Conservation (phyloP, 306 rosid species). For the Dicorynia guianensis region DNA sequence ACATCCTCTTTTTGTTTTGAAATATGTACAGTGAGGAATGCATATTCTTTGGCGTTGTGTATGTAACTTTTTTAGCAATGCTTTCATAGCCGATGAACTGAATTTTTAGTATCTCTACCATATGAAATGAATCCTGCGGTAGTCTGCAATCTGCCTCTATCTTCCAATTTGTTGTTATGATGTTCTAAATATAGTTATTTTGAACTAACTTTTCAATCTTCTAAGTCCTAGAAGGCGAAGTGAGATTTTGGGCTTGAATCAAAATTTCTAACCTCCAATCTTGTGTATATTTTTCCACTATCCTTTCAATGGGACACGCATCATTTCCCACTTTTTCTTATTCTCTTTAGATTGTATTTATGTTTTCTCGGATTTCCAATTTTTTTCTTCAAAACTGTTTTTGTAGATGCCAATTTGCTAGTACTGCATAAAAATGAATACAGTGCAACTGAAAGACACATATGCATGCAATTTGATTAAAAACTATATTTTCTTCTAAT, state of each 20-base stretch:
- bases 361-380: not conserved
- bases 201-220: not conserved
- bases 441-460: not conserved
- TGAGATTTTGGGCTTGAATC: slow-evolving; percentile 1
- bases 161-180: not conserved
- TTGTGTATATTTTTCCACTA: not conserved
- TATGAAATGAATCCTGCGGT: slow-evolving; percentile 9
- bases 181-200: not conserved
- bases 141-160: slow-evolving; percentile 1
- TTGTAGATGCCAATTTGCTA: not conserved
- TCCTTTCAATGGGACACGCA: not conserved
- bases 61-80: slow-evolving; percentile 29
- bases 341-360: not conserved
- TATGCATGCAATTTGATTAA: not conserved
- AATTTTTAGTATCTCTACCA: not conserved
- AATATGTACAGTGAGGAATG: not conserved
- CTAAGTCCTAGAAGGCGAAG: not conserved
- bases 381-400: not conserved
- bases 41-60: not conserved
- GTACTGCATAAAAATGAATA: not conserved
- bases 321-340: not conserved
- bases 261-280: not conserved
- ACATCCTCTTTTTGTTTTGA: slow-evolving; percentile 2
- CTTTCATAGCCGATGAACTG: slow-evolving; percentile 1
- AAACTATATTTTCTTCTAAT: not conserved